Base-by-base conservation (phyloP, 106 monocot species). In the Acanthochlamys bracteata region DNA sequence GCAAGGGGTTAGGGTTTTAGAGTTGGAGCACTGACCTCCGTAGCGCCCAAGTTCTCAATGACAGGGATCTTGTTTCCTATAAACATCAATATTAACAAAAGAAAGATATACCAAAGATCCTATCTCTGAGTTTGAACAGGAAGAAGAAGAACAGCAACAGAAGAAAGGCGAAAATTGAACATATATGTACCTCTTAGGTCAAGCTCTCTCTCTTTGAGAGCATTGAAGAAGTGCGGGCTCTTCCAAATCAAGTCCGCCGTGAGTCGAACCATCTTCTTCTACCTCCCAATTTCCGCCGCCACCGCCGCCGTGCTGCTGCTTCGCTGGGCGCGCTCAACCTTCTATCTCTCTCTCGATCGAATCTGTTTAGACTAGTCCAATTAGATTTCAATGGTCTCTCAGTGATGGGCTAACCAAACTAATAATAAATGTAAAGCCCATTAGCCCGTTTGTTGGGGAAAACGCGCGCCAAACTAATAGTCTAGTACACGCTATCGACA, bases 181-280 rank as follows among this genome's bases (percentile, higher is more conserved):
- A n/a, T 15, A 7, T 19, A 23, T 6, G 55, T 20, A 96, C 90
- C 90, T 57, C 90, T 72, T 53, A 96, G 87, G 58, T 96, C 87
- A 39, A 96, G 77, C 76, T 96, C 95, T 10, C 87, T 84, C 60
- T 90, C 95, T 20, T 80, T 79, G 46, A 90, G 78, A 66, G 95
- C 87, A 40, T 96, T 96, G 80, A 90, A 96, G 80, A 96, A 96
- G 78, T 96, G 90, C 25, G 87, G 90, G 74, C 90, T 88, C 82
- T 96, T 96, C 95, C 77, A 82, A 66, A 90, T 80, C 63, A 88
- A 68, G 67, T 90, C 90, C 39, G 82, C 89, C 39, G 85, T 86
- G 41, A 82, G 67, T 57, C 90, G 75, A 77, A 95, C 89, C 86
- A 95, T 95, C 66, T 54, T 76, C 10, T 17, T 49, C 66, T 54